phyloP scores from a whole-genome alignment of 2,329 filamentous ascomycete genomes.

The Decorospora gaudefroyi region DNA sequence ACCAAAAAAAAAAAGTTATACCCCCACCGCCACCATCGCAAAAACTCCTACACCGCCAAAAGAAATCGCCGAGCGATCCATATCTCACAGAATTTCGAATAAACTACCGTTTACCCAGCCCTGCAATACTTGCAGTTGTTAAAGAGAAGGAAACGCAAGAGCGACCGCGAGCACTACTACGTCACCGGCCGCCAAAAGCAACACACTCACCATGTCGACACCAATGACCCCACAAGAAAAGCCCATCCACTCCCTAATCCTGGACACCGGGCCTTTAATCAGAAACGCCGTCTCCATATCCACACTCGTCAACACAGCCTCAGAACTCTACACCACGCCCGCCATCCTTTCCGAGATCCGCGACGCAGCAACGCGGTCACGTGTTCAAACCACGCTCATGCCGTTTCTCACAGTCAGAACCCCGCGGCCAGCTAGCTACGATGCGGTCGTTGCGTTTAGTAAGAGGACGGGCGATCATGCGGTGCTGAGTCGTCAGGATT shows the following conservation, averaged over 20 bases:
- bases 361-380: conserved; percentile 76
- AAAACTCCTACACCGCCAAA: conserved; percentile 19
- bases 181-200: neutral
- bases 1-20: conserved; percentile 19
- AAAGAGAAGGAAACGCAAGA: neutral
- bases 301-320: conserved; percentile 75
- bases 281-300: conserved; percentile 88
- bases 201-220: conserved; percentile 2
- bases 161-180: neutral
- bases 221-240: conserved; percentile 54
- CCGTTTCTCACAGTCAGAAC: conserved; percentile 81
- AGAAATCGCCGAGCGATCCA: conserved; percentile 4
- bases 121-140: neutral
- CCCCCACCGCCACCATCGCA: conserved; percentile 25
- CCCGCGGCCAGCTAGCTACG: conserved; percentile 76
- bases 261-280: conserved; percentile 92
- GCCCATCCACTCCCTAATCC: conserved; percentile 77
- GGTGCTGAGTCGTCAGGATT: conserved; percentile 85
- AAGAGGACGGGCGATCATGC: conserved; percentile 85
- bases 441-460: conserved; percentile 81
- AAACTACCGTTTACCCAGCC: neutral
- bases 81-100: neutral
- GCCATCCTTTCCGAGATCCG: conserved; percentile 85
- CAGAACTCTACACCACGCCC: conserved; percentile 69
- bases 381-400: conserved; percentile 80